Evolutionary conservation across 2,329 filamentous ascomycete species (phyloP).

Genomic region (Scedosporium dehoogii): DNA sequence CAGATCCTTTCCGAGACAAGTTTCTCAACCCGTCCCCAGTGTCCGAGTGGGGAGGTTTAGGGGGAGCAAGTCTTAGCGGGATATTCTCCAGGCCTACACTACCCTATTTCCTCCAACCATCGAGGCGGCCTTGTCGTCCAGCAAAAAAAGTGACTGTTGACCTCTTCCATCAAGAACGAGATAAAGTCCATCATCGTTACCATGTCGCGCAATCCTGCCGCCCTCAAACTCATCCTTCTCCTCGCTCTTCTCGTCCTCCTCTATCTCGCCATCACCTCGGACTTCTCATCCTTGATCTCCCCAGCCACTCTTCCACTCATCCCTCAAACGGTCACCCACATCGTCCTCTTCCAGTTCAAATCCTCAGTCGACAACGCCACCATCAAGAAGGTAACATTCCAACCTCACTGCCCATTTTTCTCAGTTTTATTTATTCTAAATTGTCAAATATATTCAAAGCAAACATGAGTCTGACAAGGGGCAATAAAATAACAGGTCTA

Average conservation of each 20-base stretch:
- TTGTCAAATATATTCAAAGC: background rate
- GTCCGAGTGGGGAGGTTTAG: too few relatives aligned
- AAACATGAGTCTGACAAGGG: background rate
- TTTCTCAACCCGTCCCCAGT: too few relatives aligned
- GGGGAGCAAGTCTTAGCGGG: too few relatives aligned
- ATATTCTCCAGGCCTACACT: too few relatives aligned
- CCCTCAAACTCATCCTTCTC: background rate
- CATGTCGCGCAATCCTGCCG: background rate
- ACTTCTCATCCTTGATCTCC: background rate
- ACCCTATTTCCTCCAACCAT: too few relatives aligned
- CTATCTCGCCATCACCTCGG: background rate
- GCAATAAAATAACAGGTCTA: background rate
- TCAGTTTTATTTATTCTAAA: background rate
- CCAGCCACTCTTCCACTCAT: slow-evolving; percentile 1
- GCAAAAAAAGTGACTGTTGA: too few relatives aligned
- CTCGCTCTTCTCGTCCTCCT: background rate
- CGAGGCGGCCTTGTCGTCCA: too few relatives aligned
- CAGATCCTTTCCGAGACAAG: too few relatives aligned
- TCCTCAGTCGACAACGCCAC: slow-evolving; percentile 32
- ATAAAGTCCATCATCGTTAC: background rate
- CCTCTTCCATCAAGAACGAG: too few relatives aligned
- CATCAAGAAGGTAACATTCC: slow-evolving; percentile 39
- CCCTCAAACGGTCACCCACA: slow-evolving; percentile 31
- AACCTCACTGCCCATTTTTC: background rate
- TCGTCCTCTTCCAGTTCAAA: slow-evolving; percentile 59